Evolutionary conservation across 306 rosid species (phyloP).

Genomic region (Malus sylvestris): DNA sequence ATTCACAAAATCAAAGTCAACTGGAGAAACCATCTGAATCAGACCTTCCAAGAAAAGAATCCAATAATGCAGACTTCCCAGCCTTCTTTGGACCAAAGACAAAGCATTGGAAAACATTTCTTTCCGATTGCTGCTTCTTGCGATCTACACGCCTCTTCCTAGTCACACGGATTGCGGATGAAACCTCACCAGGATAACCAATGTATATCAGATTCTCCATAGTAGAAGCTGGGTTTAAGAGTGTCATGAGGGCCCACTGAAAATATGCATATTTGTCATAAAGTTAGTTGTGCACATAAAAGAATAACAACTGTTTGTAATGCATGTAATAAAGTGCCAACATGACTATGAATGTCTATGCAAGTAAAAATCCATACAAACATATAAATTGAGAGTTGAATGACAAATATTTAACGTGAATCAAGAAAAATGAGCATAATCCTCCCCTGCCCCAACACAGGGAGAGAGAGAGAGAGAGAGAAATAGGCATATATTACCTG

Average conservation of each 20-base stretch:
- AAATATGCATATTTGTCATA: conserved; percentile 6
- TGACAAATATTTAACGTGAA: background rate
- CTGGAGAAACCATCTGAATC: conserved; percentile 1
- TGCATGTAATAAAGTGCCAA: background rate
- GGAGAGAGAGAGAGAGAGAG: background rate
- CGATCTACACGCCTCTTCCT: conserved; percentile 78
- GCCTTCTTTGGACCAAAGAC: conserved; percentile 93
- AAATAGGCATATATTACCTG: conserved; percentile 11
- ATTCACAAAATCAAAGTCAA: background rate
- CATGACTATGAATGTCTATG: background rate
- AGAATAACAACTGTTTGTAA: background rate
- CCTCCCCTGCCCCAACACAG: background rate
- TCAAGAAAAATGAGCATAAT: background rate
- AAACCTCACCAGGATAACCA: conserved; percentile 70
- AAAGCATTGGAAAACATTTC: conserved; percentile 83
- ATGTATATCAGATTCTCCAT: conserved; percentile 89
- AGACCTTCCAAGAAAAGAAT: conserved; percentile 79
- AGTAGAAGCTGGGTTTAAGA: conserved; percentile 65
- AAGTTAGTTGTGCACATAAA: background rate
- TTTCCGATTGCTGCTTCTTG: conserved; percentile 75
- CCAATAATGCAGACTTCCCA: conserved; percentile 84
- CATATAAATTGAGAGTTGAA: background rate
- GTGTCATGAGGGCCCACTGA: conserved; percentile 99
- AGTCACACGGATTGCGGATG: conserved; percentile 72
- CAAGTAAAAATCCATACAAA: background rate